These are phyloP conservation scores for Cenococcum geophilum DNA, from an alignment of 495 filamentous ascomycete genomes.

Conservation along the genomic window DNA sequence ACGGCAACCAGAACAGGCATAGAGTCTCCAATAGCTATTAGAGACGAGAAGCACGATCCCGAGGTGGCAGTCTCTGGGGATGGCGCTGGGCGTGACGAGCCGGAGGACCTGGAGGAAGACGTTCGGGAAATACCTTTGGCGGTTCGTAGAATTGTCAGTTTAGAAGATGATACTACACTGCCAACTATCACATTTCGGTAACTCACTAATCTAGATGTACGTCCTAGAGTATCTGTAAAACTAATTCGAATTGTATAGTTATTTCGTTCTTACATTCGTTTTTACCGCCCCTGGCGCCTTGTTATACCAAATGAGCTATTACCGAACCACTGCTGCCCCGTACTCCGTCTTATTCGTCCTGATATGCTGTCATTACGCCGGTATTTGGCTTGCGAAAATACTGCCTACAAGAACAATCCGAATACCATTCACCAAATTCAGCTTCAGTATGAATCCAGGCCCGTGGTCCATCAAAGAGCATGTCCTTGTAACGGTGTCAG, in stretches of 20 bases:
- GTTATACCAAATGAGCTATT: conserved; percentile 49
- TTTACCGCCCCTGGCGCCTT: conserved; percentile 52
- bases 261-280: conserved; percentile 48
- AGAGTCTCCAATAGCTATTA: background rate
- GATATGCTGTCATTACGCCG: conserved; percentile 50
- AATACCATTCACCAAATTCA: conserved; percentile 42
- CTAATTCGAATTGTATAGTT: too few species aligned
- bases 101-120: conserved; percentile 6
- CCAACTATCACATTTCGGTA: conserved; percentile 52
- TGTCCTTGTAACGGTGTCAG: conserved; percentile 50
- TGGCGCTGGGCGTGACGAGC: background rate
- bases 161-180: conserved; percentile 48
- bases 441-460: conserved; percentile 46
- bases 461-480: conserved; percentile 54
- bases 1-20: background rate
- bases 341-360: conserved; percentile 56
- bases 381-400: conserved; percentile 47
- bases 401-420: conserved; percentile 45
- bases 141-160: conserved; percentile 49
- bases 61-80: conserved; percentile 8
- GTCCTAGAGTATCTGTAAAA: too few species aligned
- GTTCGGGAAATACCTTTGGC: conserved; percentile 16
- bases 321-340: conserved; percentile 49
- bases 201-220: too few species aligned
- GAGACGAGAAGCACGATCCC: conserved; percentile 10